Percentiles rank a stretch among this genome's conserved stretches.
Evolutionary conservation across 148 eudicot genomes (phyloP).

Genomic region (Gaultheria prostrata): DNA sequence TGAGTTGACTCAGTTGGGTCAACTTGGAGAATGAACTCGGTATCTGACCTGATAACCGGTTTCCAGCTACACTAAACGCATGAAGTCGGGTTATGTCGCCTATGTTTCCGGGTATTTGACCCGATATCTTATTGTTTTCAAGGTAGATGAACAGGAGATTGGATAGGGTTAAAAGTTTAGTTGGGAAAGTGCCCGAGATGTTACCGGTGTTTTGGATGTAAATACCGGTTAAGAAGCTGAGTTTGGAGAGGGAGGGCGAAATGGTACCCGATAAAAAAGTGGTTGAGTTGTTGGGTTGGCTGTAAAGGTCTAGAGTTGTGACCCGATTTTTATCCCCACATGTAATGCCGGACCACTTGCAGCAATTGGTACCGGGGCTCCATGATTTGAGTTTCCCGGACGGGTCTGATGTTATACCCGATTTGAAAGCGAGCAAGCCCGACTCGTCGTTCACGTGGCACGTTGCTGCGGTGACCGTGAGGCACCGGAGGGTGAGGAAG

Average conservation of each 20-base stretch:
- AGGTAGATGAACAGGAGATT: conserved; percentile 31
- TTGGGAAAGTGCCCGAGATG: conserved; percentile 40
- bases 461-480: conserved; percentile 22
- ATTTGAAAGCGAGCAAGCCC: conserved; percentile 40
- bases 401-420: conserved; percentile 38
- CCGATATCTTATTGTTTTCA: conserved; percentile 40
- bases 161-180: conserved; percentile 22
- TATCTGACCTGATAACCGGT: conserved; percentile 36
- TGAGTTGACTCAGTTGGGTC: conserved; percentile 33
- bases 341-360: conserved; percentile 36
- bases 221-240: conserved; percentile 23
- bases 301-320: conserved; percentile 18
- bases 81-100: conserved; percentile 26
- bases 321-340: conserved; percentile 37
- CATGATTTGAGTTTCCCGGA: conserved; percentile 33
- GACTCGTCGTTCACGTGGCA: conserved; percentile 42
- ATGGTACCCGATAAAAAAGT: conserved; percentile 37
- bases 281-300: conserved; percentile 25
- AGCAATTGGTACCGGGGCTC: conserved; percentile 48
- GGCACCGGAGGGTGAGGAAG: conserved; percentile 10
- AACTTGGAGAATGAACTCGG: conserved; percentile 45
- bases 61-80: conserved; percentile 30
- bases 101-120: conserved; percentile 37
- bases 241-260: conserved; percentile 41
- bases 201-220: conserved; percentile 25